Evolutionary conservation across 176 grass and related monocot genomes (phyloP), one percentile per base, ranked within the genome.

Genomic region (Olyra latifolia): DNA sequence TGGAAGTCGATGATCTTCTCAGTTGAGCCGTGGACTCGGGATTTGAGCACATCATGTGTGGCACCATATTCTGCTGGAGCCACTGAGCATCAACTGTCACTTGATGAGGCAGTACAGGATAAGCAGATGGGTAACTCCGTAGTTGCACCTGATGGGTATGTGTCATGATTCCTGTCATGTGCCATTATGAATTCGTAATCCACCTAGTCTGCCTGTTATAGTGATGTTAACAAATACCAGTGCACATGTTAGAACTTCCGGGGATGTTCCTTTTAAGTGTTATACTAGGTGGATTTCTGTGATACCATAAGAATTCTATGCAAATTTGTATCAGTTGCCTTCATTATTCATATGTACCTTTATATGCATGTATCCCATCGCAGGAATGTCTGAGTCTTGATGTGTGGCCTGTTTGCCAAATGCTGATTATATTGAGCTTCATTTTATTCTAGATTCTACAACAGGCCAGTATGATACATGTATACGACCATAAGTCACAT

Each of bases 11-110:
- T 80, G 43, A 83, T 80, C 77, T 83, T 68, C 87, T 74, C 75
- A n/a, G 66, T 87, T 32, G 60, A 87, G 35, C 88, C 69, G 30
- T 86, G 88, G 86, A 15, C 59, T 47, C 81, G 63, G 49, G 70
- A 84, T 42, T 91, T 91, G 39, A 81, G 59, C 59, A 76, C 66
- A 1, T 88, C 76, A 2, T 91, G 88, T 82, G 74, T 41, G 14
- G 70, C 86, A 1, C 84, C 92, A 14, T 95, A 82, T 72, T 92
- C 88, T 77, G 82, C 86, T 22, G 91, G 90, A 60, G 86, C 88
- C 23, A 87, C 90, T 72, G 92, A 87, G 62, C 64, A 80, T 65
- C 88, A 98, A 2, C 57, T 98, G 16, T 88, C 92, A 2, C 82
- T 94, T n/a, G 88, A 89, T 87, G 92, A 91, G 52, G 40, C 63